phyloP scores from a whole-genome alignment of 108 stramenopile species.

The Cyclotella atomus region DNA sequence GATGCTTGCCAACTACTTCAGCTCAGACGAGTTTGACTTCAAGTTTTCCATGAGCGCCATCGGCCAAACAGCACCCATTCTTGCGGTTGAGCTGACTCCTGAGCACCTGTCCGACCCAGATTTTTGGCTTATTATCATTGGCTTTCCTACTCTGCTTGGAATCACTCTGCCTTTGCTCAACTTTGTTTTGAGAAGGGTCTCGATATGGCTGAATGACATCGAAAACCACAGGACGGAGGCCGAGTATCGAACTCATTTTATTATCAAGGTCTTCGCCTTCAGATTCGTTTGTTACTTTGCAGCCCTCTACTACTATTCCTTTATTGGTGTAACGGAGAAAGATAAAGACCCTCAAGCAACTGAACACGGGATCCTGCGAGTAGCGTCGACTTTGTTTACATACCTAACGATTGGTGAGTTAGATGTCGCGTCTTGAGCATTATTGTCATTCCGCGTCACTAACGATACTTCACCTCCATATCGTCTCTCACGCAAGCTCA shows the following conservation, averaged over 20 bases:
- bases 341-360: conserved; percentile 52
- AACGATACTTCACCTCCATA: too few species aligned
- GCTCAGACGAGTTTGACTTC: conserved; percentile 52
- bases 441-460: too few species aligned
- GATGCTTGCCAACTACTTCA: conserved; percentile 82
- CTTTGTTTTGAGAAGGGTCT: conserved; percentile 76
- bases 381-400: conserved; percentile 76
- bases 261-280: conserved; percentile 98
- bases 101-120: conserved; percentile 74
- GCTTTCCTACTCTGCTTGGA: conserved; percentile 83
- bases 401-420: conserved; percentile 71
- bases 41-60: conserved; percentile 56
- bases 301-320: conserved; percentile 96
- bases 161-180: conserved; percentile 86
- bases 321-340: conserved; percentile 51
- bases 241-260: conserved; percentile 90
- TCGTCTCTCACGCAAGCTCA: conserved; percentile 59
- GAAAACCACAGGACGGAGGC: conserved; percentile 97
- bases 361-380: conserved; percentile 84
- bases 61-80: conserved; percentile 56
- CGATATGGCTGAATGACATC: conserved; percentile 83
- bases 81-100: conserved; percentile 60
- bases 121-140: conserved; percentile 84
- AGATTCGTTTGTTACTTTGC: conserved; percentile 98
- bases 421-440: neutral